phyloP scores from a whole-genome alignment of 306 rosid species.

The Purshia tridentata region DNA sequence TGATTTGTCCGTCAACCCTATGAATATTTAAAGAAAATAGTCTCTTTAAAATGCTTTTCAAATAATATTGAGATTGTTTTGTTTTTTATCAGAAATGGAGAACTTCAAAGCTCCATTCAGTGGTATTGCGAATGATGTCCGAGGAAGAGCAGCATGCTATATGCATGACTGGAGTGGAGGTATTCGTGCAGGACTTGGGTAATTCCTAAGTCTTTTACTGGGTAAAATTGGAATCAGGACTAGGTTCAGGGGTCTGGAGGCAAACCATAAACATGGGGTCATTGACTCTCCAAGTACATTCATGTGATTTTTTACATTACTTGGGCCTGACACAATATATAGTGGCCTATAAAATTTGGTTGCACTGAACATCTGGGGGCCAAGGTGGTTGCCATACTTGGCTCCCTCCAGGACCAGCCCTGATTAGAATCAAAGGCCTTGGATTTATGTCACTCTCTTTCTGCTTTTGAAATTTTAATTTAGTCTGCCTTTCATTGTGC shows the following conservation, averaged over 20 bases:
- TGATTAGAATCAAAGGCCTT: not conserved
- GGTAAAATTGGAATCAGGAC: not conserved
- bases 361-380: too few species aligned
- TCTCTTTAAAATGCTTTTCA: not conserved
- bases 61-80: too few species aligned
- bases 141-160: conserved; percentile 61
- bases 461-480: not conserved
- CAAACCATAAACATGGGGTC: too few species aligned
- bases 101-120: conserved; percentile 51
- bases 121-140: conserved; percentile 57
- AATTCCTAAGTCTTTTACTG: not conserved
- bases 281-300: too few species aligned
- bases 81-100: conserved; percentile 44
- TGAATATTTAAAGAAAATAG: not conserved
- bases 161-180: conserved; percentile 76
- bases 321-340: too few species aligned
- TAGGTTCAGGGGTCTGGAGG: too few species aligned
- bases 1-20: not conserved
- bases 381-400: too few species aligned
- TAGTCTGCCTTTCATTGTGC: conserved; percentile 3
- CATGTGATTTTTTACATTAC: too few species aligned
- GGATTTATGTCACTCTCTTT: not conserved
- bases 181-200: conserved; percentile 65
- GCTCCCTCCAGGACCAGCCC: too few species aligned
- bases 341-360: too few species aligned